Percentiles rank a stretch among this genome's conserved stretches.
phyloP scores from a whole-genome alignment of 225 moss, liverwort and hornwort genomes.

The Sphagnum contortum region DNA sequence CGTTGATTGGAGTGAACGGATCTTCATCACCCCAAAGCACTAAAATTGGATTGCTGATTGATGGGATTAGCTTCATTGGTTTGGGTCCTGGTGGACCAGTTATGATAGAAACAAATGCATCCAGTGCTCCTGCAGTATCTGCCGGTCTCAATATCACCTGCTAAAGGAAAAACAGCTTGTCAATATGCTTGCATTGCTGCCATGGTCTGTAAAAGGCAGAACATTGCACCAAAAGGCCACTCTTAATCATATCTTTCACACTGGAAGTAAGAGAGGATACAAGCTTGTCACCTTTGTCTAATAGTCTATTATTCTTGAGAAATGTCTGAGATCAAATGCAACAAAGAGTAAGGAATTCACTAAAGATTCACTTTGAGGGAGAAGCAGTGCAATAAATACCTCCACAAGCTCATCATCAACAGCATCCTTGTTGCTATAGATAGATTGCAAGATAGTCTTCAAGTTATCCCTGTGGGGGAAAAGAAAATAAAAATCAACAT shows the following conservation, averaged over 20 bases:
- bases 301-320: background rate
- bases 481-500: too few relatives aligned
- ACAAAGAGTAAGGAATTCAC: background rate
- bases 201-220: too few relatives aligned
- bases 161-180: slow-evolving; percentile 3
- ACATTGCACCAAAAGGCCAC: too few relatives aligned
- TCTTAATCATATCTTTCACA: too few relatives aligned
- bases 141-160: slow-evolving; percentile 78
- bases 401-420: slow-evolving; percentile 93
- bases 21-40: slow-evolving; percentile 92
- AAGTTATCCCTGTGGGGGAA: slow-evolving; percentile 47
- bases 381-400: slow-evolving; percentile 17
- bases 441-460: slow-evolving; percentile 70
- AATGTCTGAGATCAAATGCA: background rate
- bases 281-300: background rate
- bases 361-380: too few relatives aligned
- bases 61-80: slow-evolving; percentile 54
- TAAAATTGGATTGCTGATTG: slow-evolving; percentile 53
- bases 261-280: too few relatives aligned
- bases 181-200: background rate
- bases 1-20: slow-evolving; percentile 85
- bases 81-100: slow-evolving; percentile 94
- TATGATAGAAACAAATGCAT: slow-evolving; percentile 85
- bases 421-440: slow-evolving; percentile 86
- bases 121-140: slow-evolving; percentile 71